Conservation (phyloP, 768 basidiomycete species). For the Lactifluus subvellereus region DNA sequence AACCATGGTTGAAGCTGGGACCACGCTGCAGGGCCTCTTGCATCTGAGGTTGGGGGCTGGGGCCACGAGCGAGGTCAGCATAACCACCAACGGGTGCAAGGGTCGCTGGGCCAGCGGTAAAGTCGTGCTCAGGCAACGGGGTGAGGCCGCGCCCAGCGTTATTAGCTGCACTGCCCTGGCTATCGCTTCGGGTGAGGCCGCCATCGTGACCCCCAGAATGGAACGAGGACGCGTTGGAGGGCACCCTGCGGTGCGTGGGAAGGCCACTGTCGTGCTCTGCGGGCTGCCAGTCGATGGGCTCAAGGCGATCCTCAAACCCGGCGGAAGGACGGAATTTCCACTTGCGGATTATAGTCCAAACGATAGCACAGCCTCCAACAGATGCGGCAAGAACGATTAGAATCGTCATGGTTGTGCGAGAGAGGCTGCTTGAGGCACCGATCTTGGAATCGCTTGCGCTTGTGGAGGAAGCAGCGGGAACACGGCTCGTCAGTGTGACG, state of each 20-base stretch:
- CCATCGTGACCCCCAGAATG: conserved; percentile 42
- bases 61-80: conserved; percentile 73
- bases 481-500: conserved; percentile 26
- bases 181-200: conserved; percentile 11
- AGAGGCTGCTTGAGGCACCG: conserved; percentile 41
- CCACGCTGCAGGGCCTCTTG: conserved; percentile 42
- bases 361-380: conserved; percentile 60
- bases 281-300: conserved; percentile 88
- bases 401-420: conserved; percentile 45
- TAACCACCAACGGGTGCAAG: conserved; percentile 73
- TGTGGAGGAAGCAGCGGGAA: conserved; percentile 24
- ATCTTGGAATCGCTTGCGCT: conserved; percentile 30
- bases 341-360: conserved; percentile 90
- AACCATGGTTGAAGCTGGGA: conserved; percentile 44
- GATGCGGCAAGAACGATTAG: conserved; percentile 66
- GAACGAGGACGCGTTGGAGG: conserved; percentile 65
- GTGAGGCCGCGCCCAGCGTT: conserved; percentile 34
- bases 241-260: conserved; percentile 47
- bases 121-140: conserved; percentile 68
- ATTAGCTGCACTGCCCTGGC: conserved; percentile 28
- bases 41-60: conserved; percentile 65
- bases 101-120: conserved; percentile 53
- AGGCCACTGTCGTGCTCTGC: conserved; percentile 41
- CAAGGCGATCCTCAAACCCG: conserved; percentile 77
- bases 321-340: conserved; percentile 83